A percentile compares a stretch with the other conserved stretches of the same genome.
Conservation (phyloP, 495 filamentous ascomycete genomes). For the Neurospora sp. region DNA sequence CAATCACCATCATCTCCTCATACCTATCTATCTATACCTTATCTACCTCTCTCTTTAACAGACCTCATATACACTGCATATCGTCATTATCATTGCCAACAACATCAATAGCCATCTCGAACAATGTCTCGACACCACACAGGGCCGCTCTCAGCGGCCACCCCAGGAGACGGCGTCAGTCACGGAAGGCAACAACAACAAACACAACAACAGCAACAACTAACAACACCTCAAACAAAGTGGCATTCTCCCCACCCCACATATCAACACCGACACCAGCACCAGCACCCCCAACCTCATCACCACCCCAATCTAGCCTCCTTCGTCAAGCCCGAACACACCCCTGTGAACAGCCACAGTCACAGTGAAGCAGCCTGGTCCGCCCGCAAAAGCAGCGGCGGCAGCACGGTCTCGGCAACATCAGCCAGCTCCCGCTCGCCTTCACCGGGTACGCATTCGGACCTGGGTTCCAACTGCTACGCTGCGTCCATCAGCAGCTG, state of each 20-base stretch:
- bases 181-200: background rate
- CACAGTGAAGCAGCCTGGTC: background rate
- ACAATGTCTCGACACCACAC: background rate
- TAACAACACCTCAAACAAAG: background rate
- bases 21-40: background rate
- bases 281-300: background rate
- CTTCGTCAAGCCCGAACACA: background rate
- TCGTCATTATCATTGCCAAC: background rate
- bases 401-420: background rate
- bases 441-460: constrained; percentile 8
- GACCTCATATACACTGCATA: background rate
- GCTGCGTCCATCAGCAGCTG: constrained; percentile 15
- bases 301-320: background rate
- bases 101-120: background rate
- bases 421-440: constrained; percentile 16
- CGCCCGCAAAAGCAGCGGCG: background rate
- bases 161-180: background rate
- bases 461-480: constrained; percentile 12
- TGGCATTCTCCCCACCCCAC: background rate
- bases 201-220: background rate
- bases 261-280: background rate
- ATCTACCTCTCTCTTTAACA: background rate
- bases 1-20: background rate
- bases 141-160: background rate
- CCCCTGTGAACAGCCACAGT: background rate